Evolutionary conservation across 345 rosid genomes (phyloP), one percentile per base, ranked within the genome.

Genomic region (Nasturtium officinale): DNA sequence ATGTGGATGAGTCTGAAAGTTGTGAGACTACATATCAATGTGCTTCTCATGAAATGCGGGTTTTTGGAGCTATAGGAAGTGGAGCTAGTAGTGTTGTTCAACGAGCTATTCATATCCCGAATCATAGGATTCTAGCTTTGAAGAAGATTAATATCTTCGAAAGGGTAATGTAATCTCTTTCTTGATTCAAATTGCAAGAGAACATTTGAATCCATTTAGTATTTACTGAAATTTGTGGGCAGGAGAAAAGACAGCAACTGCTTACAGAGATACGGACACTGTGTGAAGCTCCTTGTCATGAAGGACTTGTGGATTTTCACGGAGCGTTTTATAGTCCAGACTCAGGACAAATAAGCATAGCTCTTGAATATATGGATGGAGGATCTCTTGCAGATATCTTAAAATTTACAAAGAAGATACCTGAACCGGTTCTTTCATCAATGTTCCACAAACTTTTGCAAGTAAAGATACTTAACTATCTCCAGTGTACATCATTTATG

Each of bases 21-120:
- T 69, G 76, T 0, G 96, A 91, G 80, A 94, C 87, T 47, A 91
- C 91, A 0, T 94, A 88, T 74, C 83, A 78, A 52, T 91, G 97
- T 85, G 98, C 97, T 61, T 94, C 98, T 7, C 82, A 85, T 54
- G 98, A 94, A 81, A 94, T 94, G 98, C 80, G 90, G 67, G 79
- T 86, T 67, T 94, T 87, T 61, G 98, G 98, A 69, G 90, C 97
- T 54, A 94, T 94, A 53, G 97, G 98, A 23, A 91, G 91, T 57
- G 97, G 97, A 45, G 98, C 98, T 21, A 94, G 98, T 79, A 94
- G 98, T 43, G 95, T 94, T 65, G 98, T 94, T 77, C 98, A 87
- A 81, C 88, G 98, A 74, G 98, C 97, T 71, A 84, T 94, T 68
- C 98, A 91, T 78, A 84, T 94, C 48, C 98, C 98, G 3, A 84